Conservation (phyloP, 2,329 filamentous ascomycete genomes). For the Diaporthe ilicicola region DNA sequence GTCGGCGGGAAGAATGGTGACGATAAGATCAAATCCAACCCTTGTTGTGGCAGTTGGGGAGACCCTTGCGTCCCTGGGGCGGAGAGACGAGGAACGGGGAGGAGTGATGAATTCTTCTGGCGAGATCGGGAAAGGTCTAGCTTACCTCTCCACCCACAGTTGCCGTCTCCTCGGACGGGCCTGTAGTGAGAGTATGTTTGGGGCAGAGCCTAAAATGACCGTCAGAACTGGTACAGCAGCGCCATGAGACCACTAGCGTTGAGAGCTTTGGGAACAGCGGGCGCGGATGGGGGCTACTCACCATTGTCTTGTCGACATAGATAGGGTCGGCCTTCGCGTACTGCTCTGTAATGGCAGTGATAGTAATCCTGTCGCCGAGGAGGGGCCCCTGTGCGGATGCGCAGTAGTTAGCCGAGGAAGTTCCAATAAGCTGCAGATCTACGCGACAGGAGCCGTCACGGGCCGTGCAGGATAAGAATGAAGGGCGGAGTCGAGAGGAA, state of each 20-base stretch:
- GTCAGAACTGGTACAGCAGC: constrained; percentile 3
- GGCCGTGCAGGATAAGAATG: not conserved
- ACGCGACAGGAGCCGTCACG: constrained; percentile 3
- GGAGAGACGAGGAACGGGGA: not conserved
- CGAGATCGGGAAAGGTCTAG: constrained; percentile 31
- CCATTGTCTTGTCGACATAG: constrained; percentile 87
- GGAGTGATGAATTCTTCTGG: not conserved
- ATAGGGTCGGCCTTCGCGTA: constrained; percentile 88
- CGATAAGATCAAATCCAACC: not conserved
- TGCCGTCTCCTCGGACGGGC: constrained; percentile 88
- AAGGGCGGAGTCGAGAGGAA: not conserved
- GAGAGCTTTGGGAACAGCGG: not conserved
- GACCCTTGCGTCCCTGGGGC: not conserved
- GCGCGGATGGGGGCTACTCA: constrained; percentile 54
- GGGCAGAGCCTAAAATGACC: constrained; percentile 73
- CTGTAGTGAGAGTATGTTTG: constrained; percentile 88
- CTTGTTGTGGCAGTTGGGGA: not conserved
- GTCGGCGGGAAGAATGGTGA: not conserved
- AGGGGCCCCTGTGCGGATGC: constrained; percentile 72
- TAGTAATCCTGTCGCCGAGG: constrained; percentile 81
- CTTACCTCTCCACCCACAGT: constrained; percentile 97
- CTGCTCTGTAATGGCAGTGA: constrained; percentile 79
- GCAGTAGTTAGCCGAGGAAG: constrained; percentile 39
- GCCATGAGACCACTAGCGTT: not conserved
- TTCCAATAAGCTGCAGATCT: not conserved